Base-by-base conservation (phyloP, 257 asterid genomes). In the Lithospermum erythrorhizon region DNA sequence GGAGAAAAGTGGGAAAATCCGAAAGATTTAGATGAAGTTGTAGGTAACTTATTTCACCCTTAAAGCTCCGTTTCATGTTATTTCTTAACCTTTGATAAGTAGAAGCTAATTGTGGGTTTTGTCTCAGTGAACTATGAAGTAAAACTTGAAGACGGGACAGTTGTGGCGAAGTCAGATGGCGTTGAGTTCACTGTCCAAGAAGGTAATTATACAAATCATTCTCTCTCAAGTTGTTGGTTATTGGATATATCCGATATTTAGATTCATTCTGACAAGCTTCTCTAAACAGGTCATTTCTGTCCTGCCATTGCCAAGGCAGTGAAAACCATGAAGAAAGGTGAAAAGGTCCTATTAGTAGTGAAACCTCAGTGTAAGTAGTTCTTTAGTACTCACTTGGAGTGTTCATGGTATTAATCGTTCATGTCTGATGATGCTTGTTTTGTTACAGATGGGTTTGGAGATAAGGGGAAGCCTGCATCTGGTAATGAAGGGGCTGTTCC, bases 1-100 rank as follows among this genome's bases (percentile, higher is more conserved):
- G 88, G 88, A 55, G 85, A 79, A 48, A 74, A 74, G 53, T 82
- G 82, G 84, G 83, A 79, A 76, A 79, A 79, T 57, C 89, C 89
- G n/a, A 82, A 79, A 71, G 89, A 82, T 59, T 70, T 58, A 30
- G 89, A 82, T 61, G 82, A 82, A 72, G 89, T 82, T 17, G 61
- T 64, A 11, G 89, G 89, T 82, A 57, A 47, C 63, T 23, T 6
- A 20, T 37, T 53, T 41, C 25, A 15, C 14, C 14, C 6, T 57
- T 27, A 11, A 55, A 29, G 23, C n/a, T 21, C 55, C 9, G 15
- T 22, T 30, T 19, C 18, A 3, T 30, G 20, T n/a, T 18, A 5
- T 13, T 24, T 5, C 9, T 6, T 6, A 51, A 0, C 29, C 22
- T 65, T 22, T 57, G 22, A 27, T 9, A 14, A 11, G 37, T 21